Base-by-base conservation (phyloP, 2,329 filamentous ascomycete species). In the Westerdykella ornata region DNA sequence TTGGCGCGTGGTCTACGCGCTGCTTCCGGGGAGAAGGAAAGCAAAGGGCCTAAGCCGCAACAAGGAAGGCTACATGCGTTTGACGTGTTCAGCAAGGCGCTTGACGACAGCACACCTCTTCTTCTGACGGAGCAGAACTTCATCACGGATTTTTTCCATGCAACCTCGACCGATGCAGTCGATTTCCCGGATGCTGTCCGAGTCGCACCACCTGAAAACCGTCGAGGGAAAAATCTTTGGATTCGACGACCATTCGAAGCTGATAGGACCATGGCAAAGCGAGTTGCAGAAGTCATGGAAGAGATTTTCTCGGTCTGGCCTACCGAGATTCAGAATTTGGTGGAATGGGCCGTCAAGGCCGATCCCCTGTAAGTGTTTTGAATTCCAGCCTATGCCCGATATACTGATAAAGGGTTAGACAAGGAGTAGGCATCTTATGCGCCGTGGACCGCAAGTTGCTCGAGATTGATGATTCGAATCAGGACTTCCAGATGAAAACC, bases 51-150 rank as follows among this genome's bases (percentile, higher is more conserved):
- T 37, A 84, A 81, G 57, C 66, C 68, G 7, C 69, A 78, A 35
- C 80, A 83, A 51, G 81, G 79, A 40, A 80, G 81, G 54, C 76
- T 84, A 43, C 75, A 85, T 51, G 80, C 86, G 0, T 90, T 82
- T 53, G 88, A 95, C 65, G 80, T 87, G 2, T 95, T 97, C 65
- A 75, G 80, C 0, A 82, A 81, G 29, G 80, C 87, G 11, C 69
- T 96, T 46, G 84, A 92, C 43, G 88, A 96, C 56, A 78, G 92
- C 49, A 70, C 89, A 34, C 86, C 84, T 5, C 75, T 94, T 42
- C 81, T 96, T 44, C 82, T 88, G 53, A 89, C 90, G 63, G 92
- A 98, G 67, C 90, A 98, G 63, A 97, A 96, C 61, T 98, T 97
- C 60, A 74, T 96, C 37, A 82, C 95, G n/a, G 88, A 94, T 53